These are phyloP conservation scores for Gossypium aridum DNA, from an alignment of 441 rosid genomes.

Conservation along the genomic window DNA sequence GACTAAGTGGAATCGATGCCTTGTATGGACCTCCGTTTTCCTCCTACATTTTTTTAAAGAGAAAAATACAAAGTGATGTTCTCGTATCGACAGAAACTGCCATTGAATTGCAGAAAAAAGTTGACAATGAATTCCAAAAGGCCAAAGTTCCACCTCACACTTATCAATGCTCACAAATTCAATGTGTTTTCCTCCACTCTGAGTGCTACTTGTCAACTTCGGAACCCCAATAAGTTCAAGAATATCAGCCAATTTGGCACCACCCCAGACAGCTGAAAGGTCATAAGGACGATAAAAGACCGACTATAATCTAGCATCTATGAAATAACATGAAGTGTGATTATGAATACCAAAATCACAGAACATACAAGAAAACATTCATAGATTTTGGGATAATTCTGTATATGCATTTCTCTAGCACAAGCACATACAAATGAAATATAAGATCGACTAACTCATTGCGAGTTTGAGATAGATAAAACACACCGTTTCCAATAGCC, in stretches of 20 bases:
- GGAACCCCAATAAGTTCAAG: constrained; percentile 80
- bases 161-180: constrained; percentile 93
- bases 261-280: constrained; percentile 79
- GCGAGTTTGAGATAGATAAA: not conserved
- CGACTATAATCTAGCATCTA: not conserved
- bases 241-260: constrained; percentile 82
- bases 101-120: constrained; percentile 12
- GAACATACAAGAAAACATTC: not conserved
- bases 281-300: constrained; percentile 4
- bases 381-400: not conserved
- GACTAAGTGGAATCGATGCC: constrained; percentile 86
- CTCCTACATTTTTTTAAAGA: constrained; percentile 45
- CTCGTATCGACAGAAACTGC: not conserved
- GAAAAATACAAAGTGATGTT: not conserved
- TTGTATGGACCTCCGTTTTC: constrained; percentile 97
- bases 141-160: constrained; percentile 58
- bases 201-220: constrained; percentile 46
- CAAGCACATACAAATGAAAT: not conserved
- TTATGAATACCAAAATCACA: not conserved
- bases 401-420: not conserved
- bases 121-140: constrained; percentile 1
- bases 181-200: constrained; percentile 76
- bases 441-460: not conserved
- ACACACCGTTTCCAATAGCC: constrained; percentile 86
- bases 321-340: not conserved